A percentile compares a stretch with the other conserved stretches of the same genome.
Evolutionary conservation across 768 basidiomycete species (phyloP).

Genomic region (Polyporus arcularius): DNA sequence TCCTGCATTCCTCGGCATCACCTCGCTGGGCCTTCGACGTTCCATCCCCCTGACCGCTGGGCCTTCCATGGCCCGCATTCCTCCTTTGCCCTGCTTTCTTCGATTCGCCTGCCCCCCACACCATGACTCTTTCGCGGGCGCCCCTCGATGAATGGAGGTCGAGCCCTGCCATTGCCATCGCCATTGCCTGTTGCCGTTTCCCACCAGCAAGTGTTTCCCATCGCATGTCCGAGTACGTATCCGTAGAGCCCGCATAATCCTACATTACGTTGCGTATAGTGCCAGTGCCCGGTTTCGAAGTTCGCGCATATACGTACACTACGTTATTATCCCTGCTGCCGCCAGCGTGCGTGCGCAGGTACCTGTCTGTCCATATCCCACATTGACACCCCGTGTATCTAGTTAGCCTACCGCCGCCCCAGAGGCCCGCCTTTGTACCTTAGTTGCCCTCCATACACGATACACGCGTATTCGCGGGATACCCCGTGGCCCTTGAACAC

Average conservation of each 20-base stretch:
- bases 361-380: background rate
- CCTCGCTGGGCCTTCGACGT: background rate
- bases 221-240: slow-evolving; percentile 4
- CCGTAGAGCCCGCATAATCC: slow-evolving; percentile 11
- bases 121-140: background rate
- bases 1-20: slow-evolving; percentile 2
- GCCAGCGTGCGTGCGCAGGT: background rate
- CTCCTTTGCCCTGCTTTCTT: background rate
- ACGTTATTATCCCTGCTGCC: slow-evolving; percentile 8
- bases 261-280: slow-evolving; percentile 16
- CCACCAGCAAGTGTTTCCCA: background rate
- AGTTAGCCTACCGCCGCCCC: background rate
- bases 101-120: background rate
- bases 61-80: background rate
- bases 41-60: background rate
- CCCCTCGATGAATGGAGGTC: background rate
- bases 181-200: background rate
- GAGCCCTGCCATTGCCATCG: background rate
- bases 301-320: slow-evolving; percentile 8
- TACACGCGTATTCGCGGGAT: background rate
- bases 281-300: background rate
- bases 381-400: slow-evolving; percentile 2
- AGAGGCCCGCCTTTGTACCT: background rate
- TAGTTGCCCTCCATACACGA: background rate
- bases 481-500: background rate